These are phyloP conservation scores for Coniochaeta sp. DNA, from an alignment of 2,329 filamentous ascomycete species.

Conservation along the genomic window DNA sequence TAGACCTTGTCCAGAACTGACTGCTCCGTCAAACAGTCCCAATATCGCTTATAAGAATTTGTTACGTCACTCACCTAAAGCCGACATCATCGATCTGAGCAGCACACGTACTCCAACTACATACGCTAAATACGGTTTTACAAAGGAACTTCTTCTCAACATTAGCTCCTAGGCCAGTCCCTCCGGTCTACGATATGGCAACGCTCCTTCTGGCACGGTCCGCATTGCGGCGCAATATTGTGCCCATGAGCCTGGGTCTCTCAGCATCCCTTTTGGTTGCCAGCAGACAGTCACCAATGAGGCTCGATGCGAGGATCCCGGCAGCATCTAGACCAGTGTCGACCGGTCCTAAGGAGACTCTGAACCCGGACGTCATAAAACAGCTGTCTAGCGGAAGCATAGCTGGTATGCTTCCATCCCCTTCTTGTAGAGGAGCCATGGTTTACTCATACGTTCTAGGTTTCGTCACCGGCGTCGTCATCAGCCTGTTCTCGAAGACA, in stretches of 20 bases:
- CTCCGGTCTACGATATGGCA: constrained; percentile 7
- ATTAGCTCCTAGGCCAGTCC: neutral
- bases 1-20: too few relatives aligned
- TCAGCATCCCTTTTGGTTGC: constrained; percentile 13
- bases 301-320: constrained; percentile 17
- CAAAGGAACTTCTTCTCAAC: neutral
- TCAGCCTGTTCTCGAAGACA: constrained; percentile 64
- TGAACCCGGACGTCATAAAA: constrained; percentile 29
- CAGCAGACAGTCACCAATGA: constrained; percentile 20
- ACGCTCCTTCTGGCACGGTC: constrained; percentile 11
- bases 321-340: constrained; percentile 6
- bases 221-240: constrained; percentile 12
- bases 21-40: neutral
- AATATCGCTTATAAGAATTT: neutral
- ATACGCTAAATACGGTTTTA: too few relatives aligned
- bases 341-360: constrained; percentile 10
- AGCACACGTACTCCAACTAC: neutral
- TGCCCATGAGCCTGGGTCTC: constrained; percentile 16
- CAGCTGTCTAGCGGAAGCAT: constrained; percentile 49
- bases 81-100: neutral
- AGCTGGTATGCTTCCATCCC: constrained; percentile 28
- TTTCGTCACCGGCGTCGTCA: constrained; percentile 53
- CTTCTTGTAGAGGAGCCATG: neutral
- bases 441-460: constrained; percentile 29
- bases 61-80: neutral